These are phyloP conservation scores for Metschnikowia chrysomelidarum DNA, from an alignment of 805 yeast genomes.

Conservation along the genomic window DNA sequence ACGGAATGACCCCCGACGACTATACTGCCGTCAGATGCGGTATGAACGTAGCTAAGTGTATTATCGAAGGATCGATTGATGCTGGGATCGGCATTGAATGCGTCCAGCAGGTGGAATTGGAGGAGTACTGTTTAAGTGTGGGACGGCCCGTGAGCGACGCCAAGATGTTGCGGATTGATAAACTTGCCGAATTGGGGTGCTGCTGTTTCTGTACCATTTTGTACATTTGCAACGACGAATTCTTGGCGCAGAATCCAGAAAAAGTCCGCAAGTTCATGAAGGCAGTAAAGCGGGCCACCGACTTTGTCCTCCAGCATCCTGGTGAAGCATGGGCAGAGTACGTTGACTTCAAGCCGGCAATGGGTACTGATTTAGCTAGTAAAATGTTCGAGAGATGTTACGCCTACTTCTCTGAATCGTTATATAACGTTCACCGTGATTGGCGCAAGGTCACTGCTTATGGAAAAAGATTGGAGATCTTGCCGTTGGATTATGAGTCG, in stretches of 20 bases:
- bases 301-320: conserved; percentile 44
- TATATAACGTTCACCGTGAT: conserved; percentile 54
- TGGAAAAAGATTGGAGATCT: conserved; percentile 52
- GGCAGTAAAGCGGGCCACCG: conserved; percentile 53
- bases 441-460: conserved; percentile 56
- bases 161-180: conserved; percentile 55
- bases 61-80: conserved; percentile 53
- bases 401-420: conserved; percentile 52
- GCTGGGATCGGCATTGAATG: conserved; percentile 61
- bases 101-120: conserved; percentile 57
- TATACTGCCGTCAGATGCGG: conserved; percentile 60
- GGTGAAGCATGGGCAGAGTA: conserved; percentile 46
- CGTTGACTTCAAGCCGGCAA: conserved; percentile 46
- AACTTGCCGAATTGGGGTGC: conserved; percentile 55
- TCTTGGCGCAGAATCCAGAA: conserved; percentile 45
- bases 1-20: conserved; percentile 54
- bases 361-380: conserved; percentile 39
- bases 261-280: conserved; percentile 44
- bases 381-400: conserved; percentile 53
- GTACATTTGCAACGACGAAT: conserved; percentile 52
- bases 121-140: conserved; percentile 43
- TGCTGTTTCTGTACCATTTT: conserved; percentile 58
- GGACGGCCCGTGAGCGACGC: conserved; percentile 48
- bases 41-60: conserved; percentile 56
- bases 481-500: conserved; percentile 48